Conservation (phyloP, 208 protist genomes). For the Leptomonas seymouri region DNA sequence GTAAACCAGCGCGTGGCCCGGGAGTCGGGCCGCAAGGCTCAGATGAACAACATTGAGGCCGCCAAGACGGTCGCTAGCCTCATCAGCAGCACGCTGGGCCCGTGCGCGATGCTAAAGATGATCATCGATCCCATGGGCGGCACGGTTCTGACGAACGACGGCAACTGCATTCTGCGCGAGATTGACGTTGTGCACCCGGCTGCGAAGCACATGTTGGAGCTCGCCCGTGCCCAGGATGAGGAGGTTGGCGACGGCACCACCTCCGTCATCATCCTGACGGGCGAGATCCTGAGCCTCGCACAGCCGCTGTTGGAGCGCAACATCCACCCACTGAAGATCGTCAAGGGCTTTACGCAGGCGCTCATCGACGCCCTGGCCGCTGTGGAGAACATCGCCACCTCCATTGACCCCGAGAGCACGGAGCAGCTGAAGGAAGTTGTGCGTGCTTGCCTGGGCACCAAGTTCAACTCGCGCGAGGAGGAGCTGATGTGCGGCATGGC, state of each 20-base stretch:
- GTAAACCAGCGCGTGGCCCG: constrained; percentile 97
- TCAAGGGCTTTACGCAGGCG: constrained; percentile 96
- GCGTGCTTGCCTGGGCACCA: constrained; percentile 97
- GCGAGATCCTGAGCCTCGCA: constrained; percentile 97
- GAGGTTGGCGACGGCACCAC: constrained; percentile 99
- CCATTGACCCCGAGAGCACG: constrained; percentile 94
- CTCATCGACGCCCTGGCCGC: constrained; percentile 96
- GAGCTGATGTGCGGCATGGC: constrained; percentile 98
- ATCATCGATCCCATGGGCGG: constrained; percentile 99
- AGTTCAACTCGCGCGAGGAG: constrained; percentile 97
- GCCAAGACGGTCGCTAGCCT: constrained; percentile 99
- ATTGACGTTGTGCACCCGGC: constrained; percentile 99
- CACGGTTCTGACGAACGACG: constrained; percentile 99
- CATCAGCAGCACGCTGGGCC: constrained; percentile 99
- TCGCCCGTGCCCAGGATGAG: constrained; percentile 99
- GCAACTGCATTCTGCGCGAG: constrained; percentile 99
- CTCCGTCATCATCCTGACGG: constrained; percentile 99
- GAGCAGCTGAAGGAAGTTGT: constrained; percentile 93
- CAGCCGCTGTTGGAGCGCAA: constrained; percentile 98
- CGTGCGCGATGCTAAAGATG: constrained; percentile 99
- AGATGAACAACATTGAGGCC: constrained; percentile 98
- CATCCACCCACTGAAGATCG: constrained; percentile 99
- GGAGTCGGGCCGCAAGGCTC: constrained; percentile 97
- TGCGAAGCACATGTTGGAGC: constrained; percentile 99
- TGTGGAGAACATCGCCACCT: constrained; percentile 93